A percentile compares a stretch with the other conserved stretches of the same genome.
These are phyloP conservation scores for Anisogramma anomala DNA, from an alignment of 2,329 filamentous ascomycete species.

Conservation along the genomic window DNA sequence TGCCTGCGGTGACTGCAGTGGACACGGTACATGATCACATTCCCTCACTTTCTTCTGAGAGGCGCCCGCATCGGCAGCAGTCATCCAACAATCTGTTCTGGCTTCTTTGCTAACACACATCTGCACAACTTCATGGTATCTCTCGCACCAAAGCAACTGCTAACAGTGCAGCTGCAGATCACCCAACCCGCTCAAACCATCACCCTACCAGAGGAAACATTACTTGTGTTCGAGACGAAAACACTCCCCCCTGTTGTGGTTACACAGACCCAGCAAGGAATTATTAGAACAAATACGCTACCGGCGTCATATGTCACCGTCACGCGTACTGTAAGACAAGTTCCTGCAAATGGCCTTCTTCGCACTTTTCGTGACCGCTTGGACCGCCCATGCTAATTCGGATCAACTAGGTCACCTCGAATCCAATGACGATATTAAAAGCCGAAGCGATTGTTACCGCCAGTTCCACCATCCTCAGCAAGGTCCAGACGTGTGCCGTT, in stretches of 20 bases:
- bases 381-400: neutral
- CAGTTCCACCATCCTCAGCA: constrained; percentile 23
- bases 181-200: neutral
- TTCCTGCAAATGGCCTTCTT: neutral
- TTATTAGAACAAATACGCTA: constrained; percentile 16
- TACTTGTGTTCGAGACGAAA: constrained; percentile 6
- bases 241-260: constrained; percentile 18
- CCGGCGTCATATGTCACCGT: constrained; percentile 18
- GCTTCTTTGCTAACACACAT: neutral
- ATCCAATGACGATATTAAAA: constrained; percentile 16
- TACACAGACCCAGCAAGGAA: constrained; percentile 18
- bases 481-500: constrained; percentile 31
- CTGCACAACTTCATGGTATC: neutral
- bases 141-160: neutral
- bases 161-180: neutral
- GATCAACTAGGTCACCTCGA: neutral
- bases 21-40: neutral
- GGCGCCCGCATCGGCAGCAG: too few species aligned
- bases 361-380: neutral
- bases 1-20: neutral
- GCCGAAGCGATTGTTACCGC: constrained; percentile 23
- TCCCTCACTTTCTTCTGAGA: neutral
- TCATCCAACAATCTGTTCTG: neutral
- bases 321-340: constrained; percentile 10
- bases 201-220: constrained; percentile 1